A percentile compares a stretch with the other conserved stretches of the same genome.
Conservation (phyloP, 2,329 filamentous ascomycete genomes). For the Hypoxylon sp. region DNA sequence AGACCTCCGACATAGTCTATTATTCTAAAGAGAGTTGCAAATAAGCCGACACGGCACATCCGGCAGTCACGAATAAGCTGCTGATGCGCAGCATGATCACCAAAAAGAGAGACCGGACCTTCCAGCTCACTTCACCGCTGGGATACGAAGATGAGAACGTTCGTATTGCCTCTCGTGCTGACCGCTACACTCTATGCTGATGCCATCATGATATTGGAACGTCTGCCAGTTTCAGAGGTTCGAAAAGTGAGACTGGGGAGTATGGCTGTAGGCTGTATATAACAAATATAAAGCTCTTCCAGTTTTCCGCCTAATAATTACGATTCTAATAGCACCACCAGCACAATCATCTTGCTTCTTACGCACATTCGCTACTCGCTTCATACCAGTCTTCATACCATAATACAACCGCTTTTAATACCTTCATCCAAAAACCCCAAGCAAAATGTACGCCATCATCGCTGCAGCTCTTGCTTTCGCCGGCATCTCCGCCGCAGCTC, state of each 20-base stretch:
- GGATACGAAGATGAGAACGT: constrained; percentile 17
- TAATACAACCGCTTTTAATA: neutral
- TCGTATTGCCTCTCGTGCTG: constrained; percentile 20
- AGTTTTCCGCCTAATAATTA: neutral
- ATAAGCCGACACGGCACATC: neutral
- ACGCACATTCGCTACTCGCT: constrained; percentile 1
- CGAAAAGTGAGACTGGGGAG: neutral
- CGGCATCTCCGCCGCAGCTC: constrained; percentile 29
- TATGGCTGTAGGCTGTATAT: neutral
- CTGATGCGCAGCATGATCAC: neutral
- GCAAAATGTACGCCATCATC: constrained; percentile 36
- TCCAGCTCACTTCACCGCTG: neutral
- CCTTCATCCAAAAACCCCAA: neutral
- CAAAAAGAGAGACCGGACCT: neutral
- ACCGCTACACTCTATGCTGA: neutral
- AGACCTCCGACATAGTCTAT: neutral
- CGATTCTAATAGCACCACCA: constrained; percentile 8
- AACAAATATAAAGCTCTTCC: constrained; percentile 13
- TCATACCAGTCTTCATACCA: neutral
- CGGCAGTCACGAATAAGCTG: constrained; percentile 1
- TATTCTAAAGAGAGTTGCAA: neutral
- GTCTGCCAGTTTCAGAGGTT: neutral
- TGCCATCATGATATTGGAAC: neutral
- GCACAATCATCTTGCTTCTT: constrained; percentile 1
- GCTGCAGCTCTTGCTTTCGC: constrained; percentile 32